phyloP scores from a whole-genome alignment of 2,329 filamentous ascomycete genomes.

The Arthrobotrys pseudoclavata region DNA sequence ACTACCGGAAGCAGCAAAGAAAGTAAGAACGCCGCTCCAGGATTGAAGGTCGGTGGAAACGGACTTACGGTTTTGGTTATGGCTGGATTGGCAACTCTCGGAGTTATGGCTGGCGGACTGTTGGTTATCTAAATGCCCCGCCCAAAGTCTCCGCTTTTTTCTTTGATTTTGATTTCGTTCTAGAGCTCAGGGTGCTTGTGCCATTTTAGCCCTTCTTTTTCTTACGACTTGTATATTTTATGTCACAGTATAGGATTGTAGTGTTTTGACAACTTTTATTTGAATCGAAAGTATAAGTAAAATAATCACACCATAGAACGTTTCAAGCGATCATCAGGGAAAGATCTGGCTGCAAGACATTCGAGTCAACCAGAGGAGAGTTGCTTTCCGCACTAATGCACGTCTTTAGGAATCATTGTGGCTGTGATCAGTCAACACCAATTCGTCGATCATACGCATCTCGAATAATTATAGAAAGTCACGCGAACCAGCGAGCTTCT shows the following conservation, averaged over 20 bases:
- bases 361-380: conserved; percentile 5
- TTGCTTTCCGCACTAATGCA: background rate
- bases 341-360: no score
- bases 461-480: conserved; percentile 4
- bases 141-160: background rate
- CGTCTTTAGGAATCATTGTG: background rate
- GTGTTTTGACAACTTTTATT: conserved; percentile 8
- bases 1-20: conserved; percentile 16
- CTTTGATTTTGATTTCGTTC: conserved; percentile 1
- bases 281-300: conserved; percentile 23
- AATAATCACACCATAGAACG: background rate
- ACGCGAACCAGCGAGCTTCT: background rate
- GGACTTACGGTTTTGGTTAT: conserved; percentile 27
- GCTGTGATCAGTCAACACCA: conserved; percentile 15
- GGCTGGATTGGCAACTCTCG: conserved; percentile 35
- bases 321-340: background rate
- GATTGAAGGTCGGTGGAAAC: conserved; percentile 26
- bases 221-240: conserved; percentile 26
- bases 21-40: conserved; percentile 51
- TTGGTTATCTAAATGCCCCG: conserved; percentile 26
- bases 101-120: conserved; percentile 41
- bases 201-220: conserved; percentile 8
- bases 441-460: background rate
- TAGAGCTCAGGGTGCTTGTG: conserved; percentile 23
- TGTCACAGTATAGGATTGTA: conserved; percentile 10